Evolutionary conservation across 108 stramenopile genomes (phyloP).

Genomic region (Schizochytrium sp.): DNA sequence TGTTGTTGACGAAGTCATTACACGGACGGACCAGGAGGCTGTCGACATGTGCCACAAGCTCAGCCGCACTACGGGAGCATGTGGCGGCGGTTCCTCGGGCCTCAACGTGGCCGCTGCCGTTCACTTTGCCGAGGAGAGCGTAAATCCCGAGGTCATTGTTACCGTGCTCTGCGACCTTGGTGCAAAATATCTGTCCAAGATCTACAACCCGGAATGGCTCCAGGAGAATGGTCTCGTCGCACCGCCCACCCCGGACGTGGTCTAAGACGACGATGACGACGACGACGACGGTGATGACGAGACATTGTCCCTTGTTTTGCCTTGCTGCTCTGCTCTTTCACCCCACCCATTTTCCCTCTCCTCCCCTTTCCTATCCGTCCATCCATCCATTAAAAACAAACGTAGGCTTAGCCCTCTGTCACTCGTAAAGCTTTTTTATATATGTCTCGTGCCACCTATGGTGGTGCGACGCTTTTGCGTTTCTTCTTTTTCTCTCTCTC

Average conservation of each 20-base stretch:
- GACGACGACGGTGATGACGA: neutral
- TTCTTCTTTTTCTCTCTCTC: too few species aligned
- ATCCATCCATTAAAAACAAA: too few species aligned
- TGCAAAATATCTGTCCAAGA: slow-evolving; percentile 22
- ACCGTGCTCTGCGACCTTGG: slow-evolving; percentile 21
- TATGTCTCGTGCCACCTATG: too few species aligned
- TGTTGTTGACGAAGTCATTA: neutral
- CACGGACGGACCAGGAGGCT: slow-evolving; percentile 3
- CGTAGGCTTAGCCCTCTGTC: too few species aligned
- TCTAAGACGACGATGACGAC: neutral
- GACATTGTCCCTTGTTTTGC: too few species aligned
- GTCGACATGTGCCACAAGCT: neutral
- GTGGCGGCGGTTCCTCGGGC: slow-evolving; percentile 13
- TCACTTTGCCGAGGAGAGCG: neutral
- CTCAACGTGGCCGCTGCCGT: slow-evolving; percentile 11
- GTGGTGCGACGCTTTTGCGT: too few species aligned
- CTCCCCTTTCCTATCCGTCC: too few species aligned
- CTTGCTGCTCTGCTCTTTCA: too few species aligned
- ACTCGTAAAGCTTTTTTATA: too few species aligned
- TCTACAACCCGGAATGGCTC: slow-evolving; percentile 24
- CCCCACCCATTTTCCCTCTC: neutral
- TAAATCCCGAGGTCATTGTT: neutral
- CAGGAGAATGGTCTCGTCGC: slow-evolving; percentile 19
- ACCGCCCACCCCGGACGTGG: neutral
- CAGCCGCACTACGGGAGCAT: neutral